Conservation (phyloP, 2,329 filamentous ascomycete species). For the Metarhizium album region DNA sequence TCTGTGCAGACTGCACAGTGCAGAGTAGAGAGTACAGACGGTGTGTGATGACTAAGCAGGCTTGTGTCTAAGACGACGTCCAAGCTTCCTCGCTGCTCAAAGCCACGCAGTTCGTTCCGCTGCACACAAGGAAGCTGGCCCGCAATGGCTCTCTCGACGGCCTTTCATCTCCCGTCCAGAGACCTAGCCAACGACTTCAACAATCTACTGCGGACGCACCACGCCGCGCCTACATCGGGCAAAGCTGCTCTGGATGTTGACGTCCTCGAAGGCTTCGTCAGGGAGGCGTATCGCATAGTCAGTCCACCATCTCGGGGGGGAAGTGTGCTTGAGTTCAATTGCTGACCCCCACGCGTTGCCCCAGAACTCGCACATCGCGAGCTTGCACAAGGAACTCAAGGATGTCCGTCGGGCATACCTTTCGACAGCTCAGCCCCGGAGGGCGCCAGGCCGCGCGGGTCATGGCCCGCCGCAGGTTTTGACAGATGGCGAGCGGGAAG, state of each 20-base stretch:
- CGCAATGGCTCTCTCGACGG: constrained; percentile 5
- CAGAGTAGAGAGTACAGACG: background rate
- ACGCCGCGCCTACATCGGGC: constrained; percentile 38
- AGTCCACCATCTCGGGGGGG: constrained; percentile 19
- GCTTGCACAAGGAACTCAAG: constrained; percentile 68
- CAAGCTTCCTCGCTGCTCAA: too few species aligned
- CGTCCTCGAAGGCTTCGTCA: constrained; percentile 73
- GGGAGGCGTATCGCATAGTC: constrained; percentile 90
- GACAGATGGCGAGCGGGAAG: constrained; percentile 72
- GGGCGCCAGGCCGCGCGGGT: constrained; percentile 36
- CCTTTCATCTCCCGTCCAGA: constrained; percentile 24
- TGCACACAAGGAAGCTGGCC: background rate
- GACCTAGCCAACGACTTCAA: constrained; percentile 62
- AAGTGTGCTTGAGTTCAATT: too few species aligned
- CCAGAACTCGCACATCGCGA: constrained; percentile 76
- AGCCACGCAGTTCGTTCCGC: background rate
- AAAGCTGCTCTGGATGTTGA: constrained; percentile 24
- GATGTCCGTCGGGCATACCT: constrained; percentile 86
- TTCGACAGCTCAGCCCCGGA: constrained; percentile 60
- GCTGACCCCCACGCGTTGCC: background rate
- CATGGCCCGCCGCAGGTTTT: constrained; percentile 45
- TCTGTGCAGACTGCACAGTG: too few species aligned
- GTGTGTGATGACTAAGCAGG: constrained; percentile 3
- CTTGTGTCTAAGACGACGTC: background rate
- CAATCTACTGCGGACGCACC: constrained; percentile 50